These are phyloP conservation scores for Aspergillus versicolor DNA, from an alignment of 2,329 filamentous ascomycete species.

Conservation along the genomic window DNA sequence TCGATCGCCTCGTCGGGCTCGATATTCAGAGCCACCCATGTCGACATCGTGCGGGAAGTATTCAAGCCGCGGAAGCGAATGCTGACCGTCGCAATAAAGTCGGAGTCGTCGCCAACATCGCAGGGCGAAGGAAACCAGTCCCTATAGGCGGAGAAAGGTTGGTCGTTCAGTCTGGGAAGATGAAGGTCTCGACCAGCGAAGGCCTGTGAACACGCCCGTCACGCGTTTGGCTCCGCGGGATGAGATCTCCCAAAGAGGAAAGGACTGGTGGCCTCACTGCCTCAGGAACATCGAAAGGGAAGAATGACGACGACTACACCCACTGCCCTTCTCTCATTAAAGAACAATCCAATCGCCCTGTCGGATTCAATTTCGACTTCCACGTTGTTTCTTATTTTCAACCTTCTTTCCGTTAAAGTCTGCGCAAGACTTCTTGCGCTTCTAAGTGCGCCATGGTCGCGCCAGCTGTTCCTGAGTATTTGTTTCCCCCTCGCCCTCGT, in stretches of 20 bases:
- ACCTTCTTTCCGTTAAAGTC: background rate
- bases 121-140: conserved; percentile 9
- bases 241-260: conserved; percentile 18
- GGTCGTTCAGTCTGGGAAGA: background rate
- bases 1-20: conserved; percentile 88
- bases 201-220: conserved; percentile 16
- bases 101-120: conserved; percentile 20
- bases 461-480: conserved; percentile 74
- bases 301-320: conserved; percentile 17
- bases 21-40: conserved; percentile 87
- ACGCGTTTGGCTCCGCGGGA: conserved; percentile 19
- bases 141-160: background rate
- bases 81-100: conserved; percentile 9
- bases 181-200: conserved; percentile 6
- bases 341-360: background rate
- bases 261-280: conserved; percentile 18
- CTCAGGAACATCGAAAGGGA: conserved; percentile 17
- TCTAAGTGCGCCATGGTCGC: conserved; percentile 60
- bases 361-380: background rate
- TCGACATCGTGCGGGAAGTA: conserved; percentile 43
- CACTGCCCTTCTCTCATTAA: conserved; percentile 2
- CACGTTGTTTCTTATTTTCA: background rate
- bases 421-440: conserved; percentile 17
- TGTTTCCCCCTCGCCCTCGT: conserved; percentile 26
- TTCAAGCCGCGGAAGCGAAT: conserved; percentile 17